These are phyloP conservation scores for Neopestalotiopsis rosae DNA, from an alignment of 2,329 filamentous ascomycete species.

Conservation along the genomic window DNA sequence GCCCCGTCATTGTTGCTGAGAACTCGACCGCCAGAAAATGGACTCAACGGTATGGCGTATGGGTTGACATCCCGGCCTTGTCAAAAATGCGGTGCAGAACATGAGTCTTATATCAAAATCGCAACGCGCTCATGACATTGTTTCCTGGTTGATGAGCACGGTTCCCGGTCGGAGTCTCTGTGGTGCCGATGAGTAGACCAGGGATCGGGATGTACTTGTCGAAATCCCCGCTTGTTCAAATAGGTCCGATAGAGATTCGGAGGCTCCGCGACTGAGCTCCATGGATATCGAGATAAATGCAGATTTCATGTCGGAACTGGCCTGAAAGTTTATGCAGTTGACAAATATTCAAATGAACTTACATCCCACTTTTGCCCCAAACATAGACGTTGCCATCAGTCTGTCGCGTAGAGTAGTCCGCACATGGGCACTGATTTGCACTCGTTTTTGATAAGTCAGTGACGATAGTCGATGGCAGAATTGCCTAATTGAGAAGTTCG, in stretches of 20 bases:
- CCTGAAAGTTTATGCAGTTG: not conserved
- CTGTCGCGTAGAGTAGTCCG: too few relatives aligned
- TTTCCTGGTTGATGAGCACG: not conserved
- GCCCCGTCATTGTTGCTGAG: not conserved
- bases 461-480: not conserved
- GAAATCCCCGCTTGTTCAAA: not conserved
- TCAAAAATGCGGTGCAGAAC: not conserved
- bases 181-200: not conserved
- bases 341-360: too few relatives aligned
- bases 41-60: not conserved
- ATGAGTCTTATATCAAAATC: not conserved
- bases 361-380: too few relatives aligned
- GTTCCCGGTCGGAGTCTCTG: not conserved
- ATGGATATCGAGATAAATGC: not conserved
- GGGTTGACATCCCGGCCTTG: not conserved
- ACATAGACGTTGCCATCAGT: too few relatives aligned
- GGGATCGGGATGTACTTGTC: not conserved
- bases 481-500: not conserved
- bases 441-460: too few relatives aligned
- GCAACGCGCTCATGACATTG: not conserved
- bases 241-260: not conserved
- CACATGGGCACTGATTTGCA: too few relatives aligned
- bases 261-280: not conserved
- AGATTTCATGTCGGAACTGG: not conserved
- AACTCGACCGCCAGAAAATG: not conserved